A percentile compares a stretch with the other conserved stretches of the same genome.
Evolutionary conservation across 2,329 filamentous ascomycete genomes (phyloP).

Genomic region (Talaromyces sp.): DNA sequence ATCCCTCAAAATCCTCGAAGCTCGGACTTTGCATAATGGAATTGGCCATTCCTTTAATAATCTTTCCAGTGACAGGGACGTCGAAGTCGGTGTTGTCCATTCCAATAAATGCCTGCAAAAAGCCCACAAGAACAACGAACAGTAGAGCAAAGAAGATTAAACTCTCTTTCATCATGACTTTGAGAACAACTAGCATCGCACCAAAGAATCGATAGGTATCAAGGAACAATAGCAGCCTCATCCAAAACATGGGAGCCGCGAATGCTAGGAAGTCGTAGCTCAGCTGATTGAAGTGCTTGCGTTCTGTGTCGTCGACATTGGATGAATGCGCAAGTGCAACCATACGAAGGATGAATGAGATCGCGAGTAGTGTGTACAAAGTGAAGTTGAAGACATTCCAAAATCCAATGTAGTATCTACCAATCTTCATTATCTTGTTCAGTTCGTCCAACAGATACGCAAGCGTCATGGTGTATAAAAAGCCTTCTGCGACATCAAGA

Average conservation of each 20-base stretch:
- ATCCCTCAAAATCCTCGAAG: slow-evolving; percentile 81
- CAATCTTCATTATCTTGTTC: slow-evolving; percentile 89
- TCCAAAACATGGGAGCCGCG: slow-evolving; percentile 95
- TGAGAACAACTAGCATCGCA: slow-evolving; percentile 93
- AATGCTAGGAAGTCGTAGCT: slow-evolving; percentile 95
- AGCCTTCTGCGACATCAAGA: slow-evolving; percentile 73
- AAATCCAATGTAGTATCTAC: slow-evolving; percentile 83
- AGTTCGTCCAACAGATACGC: slow-evolving; percentile 86
- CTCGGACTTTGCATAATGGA: slow-evolving; percentile 89
- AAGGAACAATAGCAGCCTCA: slow-evolving; percentile 81
- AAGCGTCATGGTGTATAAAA: slow-evolving; percentile 85
- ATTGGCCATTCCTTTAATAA: slow-evolving; percentile 63
- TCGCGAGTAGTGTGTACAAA: slow-evolving; percentile 71
- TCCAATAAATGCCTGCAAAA: slow-evolving; percentile 90
- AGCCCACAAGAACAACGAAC: slow-evolving; percentile 67
- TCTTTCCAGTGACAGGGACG: slow-evolving; percentile 39
- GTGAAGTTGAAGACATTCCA: slow-evolving; percentile 94
- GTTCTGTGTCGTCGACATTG: slow-evolving; percentile 42
- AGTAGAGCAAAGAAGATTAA: slow-evolving; percentile 95
- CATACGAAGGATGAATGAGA: slow-evolving; percentile 73
- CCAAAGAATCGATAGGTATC: slow-evolving; percentile 95
- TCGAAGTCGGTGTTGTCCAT: slow-evolving; percentile 77
- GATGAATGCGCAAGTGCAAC: slow-evolving; percentile 64
- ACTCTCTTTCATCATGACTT: slow-evolving; percentile 90
- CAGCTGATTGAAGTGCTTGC: slow-evolving; percentile 65